Base-by-base conservation (phyloP, 192 early-diverging fungal species). In the Allomyces macrogynus region DNA sequence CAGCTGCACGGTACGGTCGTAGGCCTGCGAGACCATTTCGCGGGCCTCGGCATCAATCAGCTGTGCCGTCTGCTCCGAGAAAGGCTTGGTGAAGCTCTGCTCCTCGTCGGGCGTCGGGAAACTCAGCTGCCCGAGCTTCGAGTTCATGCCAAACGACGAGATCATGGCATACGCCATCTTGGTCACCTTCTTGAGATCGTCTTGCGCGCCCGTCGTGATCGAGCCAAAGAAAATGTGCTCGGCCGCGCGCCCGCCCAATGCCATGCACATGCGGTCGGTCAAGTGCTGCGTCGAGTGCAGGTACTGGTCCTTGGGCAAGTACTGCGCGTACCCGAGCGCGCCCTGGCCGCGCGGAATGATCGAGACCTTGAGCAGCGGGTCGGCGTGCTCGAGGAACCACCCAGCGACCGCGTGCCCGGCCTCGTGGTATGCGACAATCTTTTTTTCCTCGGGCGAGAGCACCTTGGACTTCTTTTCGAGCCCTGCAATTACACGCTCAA, bases 401-500 rank as follows among this genome's bases (percentile, higher is more conserved):
- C 96, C 96, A 16, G 87, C 90, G 64, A 99, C 91, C 27, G 96
- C 96, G 71, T 99, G 96, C 0, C 96, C 96, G 20, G 96, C 96
- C 79, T 99, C 96, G 75, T 99, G 96, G 74, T 99, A 94, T 10
- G 96, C 96, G 43, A 99, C 93, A 24, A 91, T 95, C 82, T 89
- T 95, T 83, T 99, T 99, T 78, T 99, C 96, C 64, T 92, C 88
- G 2, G 96, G 93, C 32, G 87, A 88, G 62, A 99, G 76, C 40
- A 96, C 89, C 23, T 89, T 84, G 42, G 90, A 90, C 75, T 96
- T 97, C 81, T 95, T 99, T 74, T 99, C 96, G 9, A 99, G 77
- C 24, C 96, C 96, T 11, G 86, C 96, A 77, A 99, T 91, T 43
- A 99, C 96, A 61, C 96, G 85, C 74, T 99, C 96, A 71, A 99